These are phyloP conservation scores for Hymenoscyphus albidus DNA, from an alignment of 2,329 filamentous ascomycete genomes.

Conservation along the genomic window DNA sequence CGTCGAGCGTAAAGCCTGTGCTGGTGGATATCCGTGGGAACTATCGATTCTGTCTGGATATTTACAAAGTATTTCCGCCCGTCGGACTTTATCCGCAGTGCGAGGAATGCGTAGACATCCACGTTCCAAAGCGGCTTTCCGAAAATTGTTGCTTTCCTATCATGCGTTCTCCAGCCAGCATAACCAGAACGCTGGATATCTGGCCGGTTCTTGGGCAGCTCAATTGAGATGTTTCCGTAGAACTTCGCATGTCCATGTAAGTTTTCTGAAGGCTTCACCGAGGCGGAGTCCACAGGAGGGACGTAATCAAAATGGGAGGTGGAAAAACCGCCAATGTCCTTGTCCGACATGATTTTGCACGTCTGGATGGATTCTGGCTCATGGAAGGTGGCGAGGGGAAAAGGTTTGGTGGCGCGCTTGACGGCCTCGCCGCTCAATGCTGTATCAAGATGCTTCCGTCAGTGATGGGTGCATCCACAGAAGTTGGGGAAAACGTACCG, in stretches of 20 bases:
- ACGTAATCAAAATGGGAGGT: slow-evolving; percentile 60
- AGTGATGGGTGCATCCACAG: slow-evolving; percentile 5
- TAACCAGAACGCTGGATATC: slow-evolving; percentile 78
- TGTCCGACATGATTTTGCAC: slow-evolving; percentile 80
- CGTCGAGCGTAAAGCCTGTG: slow-evolving; percentile 78
- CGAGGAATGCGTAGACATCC: slow-evolving; percentile 83
- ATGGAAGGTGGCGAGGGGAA: slow-evolving; percentile 62
- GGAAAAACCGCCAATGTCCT: slow-evolving; percentile 82
- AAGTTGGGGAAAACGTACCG: slow-evolving; percentile 38
- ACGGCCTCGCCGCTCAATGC: slow-evolving; percentile 67
- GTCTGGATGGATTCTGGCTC: slow-evolving; percentile 43
- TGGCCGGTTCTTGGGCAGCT: slow-evolving; percentile 71
- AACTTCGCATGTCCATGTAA: slow-evolving; percentile 67
- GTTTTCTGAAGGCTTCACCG: slow-evolving; percentile 31
- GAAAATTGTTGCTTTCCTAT: slow-evolving; percentile 75
- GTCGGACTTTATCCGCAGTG: slow-evolving; percentile 83
- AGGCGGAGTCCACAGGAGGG: slow-evolving; percentile 22
- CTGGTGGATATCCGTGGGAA: slow-evolving; percentile 93
- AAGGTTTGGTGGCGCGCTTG: slow-evolving; percentile 59
- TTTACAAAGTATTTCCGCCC: slow-evolving; percentile 93
- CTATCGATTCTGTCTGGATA: slow-evolving; percentile 88
- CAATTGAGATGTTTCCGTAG: slow-evolving; percentile 81
- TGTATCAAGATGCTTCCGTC: slow-evolving; percentile 35
- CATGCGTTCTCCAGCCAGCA: slow-evolving; percentile 82
- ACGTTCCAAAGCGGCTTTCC: slow-evolving; percentile 84